Conservation (phyloP, 2,329 filamentous ascomycete genomes). For the Paracoccidioides lutzii region DNA sequence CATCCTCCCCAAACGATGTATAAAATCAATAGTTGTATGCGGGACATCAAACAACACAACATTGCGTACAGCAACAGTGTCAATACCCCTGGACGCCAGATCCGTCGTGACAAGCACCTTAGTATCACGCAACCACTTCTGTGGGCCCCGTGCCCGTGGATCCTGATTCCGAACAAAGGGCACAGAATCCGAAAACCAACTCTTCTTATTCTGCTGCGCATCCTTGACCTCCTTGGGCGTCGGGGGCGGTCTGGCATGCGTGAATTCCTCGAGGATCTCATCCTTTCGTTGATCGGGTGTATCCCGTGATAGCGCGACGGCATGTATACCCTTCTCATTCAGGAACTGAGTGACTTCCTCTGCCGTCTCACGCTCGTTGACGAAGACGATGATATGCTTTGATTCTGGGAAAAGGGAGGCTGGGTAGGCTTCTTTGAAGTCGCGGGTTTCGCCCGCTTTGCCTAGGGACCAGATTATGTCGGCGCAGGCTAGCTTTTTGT, state of each 20-base stretch:
- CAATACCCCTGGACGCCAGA: conserved; percentile 81
- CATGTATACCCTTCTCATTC: conserved; percentile 72
- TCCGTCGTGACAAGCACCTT: conserved; percentile 93
- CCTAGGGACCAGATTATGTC: conserved; percentile 92
- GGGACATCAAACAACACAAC: conserved; percentile 97
- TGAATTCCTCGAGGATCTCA: conserved; percentile 67
- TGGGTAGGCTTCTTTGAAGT: conserved; percentile 19
- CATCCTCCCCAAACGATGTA: conserved; percentile 83
- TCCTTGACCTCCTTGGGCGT: conserved; percentile 8
- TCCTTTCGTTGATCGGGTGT: conserved; percentile 63
- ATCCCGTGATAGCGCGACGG: conserved; percentile 72
- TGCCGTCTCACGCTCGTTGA: conserved; percentile 88
- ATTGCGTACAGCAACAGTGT: conserved; percentile 79
- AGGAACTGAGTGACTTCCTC: conserved; percentile 70
- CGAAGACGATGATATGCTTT: conserved; percentile 85
- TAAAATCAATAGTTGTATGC: conserved; percentile 94
- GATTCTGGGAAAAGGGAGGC: conserved; percentile 41
- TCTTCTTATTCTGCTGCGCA: conserved; percentile 8
- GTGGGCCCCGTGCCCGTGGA: conserved; percentile 6
- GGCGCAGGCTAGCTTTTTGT: conserved; percentile 84
- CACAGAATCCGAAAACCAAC: conserved; percentile 7
- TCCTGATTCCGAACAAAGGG: conserved; percentile 9
- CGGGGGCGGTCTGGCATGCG: conserved; percentile 21
- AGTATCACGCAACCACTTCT: conserved; percentile 32
- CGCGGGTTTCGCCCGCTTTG: conserved; percentile 49